These are phyloP conservation scores for Trichopus zeylanicus DNA, from an alignment of 116 monocot genomes.

Conservation along the genomic window DNA sequence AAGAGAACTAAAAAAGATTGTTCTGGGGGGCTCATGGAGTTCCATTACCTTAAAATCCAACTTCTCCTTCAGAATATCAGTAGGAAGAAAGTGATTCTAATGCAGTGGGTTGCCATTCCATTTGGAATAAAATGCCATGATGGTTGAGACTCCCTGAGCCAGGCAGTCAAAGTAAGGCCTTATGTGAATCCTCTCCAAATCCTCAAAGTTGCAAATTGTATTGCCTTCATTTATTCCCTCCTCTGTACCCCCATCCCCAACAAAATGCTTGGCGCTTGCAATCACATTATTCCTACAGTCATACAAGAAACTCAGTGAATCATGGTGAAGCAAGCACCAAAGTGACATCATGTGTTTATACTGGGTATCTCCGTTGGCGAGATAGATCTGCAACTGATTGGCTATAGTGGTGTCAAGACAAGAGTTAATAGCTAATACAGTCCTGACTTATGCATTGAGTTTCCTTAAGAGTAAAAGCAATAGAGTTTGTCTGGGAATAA, in stretches of 20 bases:
- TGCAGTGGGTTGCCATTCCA: constrained; percentile 77
- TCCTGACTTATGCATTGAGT: no score
- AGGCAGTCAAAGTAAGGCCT: constrained; percentile 64
- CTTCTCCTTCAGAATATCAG: constrained; percentile 67
- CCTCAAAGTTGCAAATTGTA: constrained; percentile 52
- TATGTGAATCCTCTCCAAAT: constrained; percentile 72
- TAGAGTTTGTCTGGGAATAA: no score
- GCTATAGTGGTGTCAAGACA: no score
- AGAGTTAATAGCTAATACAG: no score
- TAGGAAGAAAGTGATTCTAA: constrained; percentile 44
- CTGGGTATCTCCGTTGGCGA: no score
- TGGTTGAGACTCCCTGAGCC: constrained; percentile 57
- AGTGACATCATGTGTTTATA: no score
- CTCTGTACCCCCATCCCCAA: constrained; percentile 85
- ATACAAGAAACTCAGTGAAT: neutral
- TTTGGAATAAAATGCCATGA: constrained; percentile 79
- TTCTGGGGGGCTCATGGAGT: neutral
- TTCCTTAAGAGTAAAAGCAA: no score
- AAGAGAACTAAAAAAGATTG: neutral
- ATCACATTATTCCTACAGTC: constrained; percentile 58
- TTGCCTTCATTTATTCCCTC: constrained; percentile 73
- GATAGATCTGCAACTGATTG: no score
- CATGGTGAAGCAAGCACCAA: no score
- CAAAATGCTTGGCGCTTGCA: constrained; percentile 90
- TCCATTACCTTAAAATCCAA: constrained; percentile 62